Conservation (phyloP, 2,329 filamentous ascomycete genomes). For the Phyllosticta citrichinensis region DNA sequence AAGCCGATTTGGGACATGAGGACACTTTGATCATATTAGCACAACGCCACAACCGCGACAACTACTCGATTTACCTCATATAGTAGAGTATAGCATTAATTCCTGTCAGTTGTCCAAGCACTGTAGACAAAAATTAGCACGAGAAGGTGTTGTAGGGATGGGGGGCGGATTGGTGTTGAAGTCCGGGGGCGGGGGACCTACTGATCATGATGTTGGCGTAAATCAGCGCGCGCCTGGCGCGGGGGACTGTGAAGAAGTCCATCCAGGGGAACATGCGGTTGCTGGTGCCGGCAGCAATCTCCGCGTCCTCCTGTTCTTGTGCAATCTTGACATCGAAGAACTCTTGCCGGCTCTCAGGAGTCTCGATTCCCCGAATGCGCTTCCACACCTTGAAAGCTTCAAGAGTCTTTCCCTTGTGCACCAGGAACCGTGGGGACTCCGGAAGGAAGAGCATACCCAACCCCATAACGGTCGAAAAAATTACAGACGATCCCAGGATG, state of each 20-base stretch:
- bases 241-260: constrained; percentile 54
- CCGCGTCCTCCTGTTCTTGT: constrained; percentile 45
- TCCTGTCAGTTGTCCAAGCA: constrained; percentile 55
- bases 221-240: constrained; percentile 24
- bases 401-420: constrained; percentile 53
- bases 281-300: constrained; percentile 39
- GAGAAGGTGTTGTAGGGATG: too few species aligned
- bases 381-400: constrained; percentile 62
- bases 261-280: constrained; percentile 57
- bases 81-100: constrained; percentile 65
- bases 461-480: constrained; percentile 54
- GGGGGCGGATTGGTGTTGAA: too few species aligned
- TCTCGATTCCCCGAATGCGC: constrained; percentile 53
- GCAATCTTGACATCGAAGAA: constrained; percentile 63
- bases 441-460: constrained; percentile 59
- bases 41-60: too few species aligned
- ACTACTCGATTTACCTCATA: too few species aligned
- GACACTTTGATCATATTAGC: too few species aligned
- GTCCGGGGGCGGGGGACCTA: background rate
- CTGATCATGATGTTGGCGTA: constrained; percentile 24
- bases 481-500: constrained; percentile 60
- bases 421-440: constrained; percentile 57
- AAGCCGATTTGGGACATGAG: constrained; percentile 62
- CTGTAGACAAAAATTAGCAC: background rate
- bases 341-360: constrained; percentile 52